Evolutionary conservation across 2,329 filamentous ascomycete genomes (phyloP), one percentile per base, ranked within the genome.

Genomic region (Ustilaginoidea virens): DNA sequence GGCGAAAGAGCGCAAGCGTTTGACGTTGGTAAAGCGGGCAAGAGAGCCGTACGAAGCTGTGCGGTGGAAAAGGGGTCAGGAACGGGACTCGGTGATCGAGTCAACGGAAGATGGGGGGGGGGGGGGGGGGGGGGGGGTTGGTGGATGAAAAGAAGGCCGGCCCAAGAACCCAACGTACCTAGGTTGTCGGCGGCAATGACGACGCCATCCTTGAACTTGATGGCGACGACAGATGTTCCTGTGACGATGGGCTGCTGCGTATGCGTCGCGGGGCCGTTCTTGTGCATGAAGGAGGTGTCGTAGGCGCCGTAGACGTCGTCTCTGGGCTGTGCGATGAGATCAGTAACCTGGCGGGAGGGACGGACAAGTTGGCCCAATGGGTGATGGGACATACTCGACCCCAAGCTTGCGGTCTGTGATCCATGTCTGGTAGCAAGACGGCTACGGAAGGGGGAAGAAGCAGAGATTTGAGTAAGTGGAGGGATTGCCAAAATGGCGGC

Each of bases 131-230:
- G n/a, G n/a, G n/a, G n/a, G n/a, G n/a, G n/a, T n/a, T n/a, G n/a
- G n/a, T n/a, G n/a, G n/a, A n/a, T n/a, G n/a, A n/a, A n/a, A n/a
- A n/a, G n/a, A n/a, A n/a, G n/a, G n/a, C n/a, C n/a, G n/a, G n/a
- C n/a, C n/a, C n/a, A n/a, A n/a, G n/a, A n/a, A n/a, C n/a, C n/a
- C n/a, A n/a, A 8, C 18, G 17, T 64, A 92, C 85, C 85, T 39
- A 98, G 63, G 63, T 96, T 98, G 58, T 98, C 90, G 46, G 90
- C 83, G 29, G 87, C 90, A 53, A 98, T 87, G 47, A 92, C 86
- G 39, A 98, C 85, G 49, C 90, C 90, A 43, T 86, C 82, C 49
- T 85, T 87, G 69, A 85, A 98, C 66, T 96, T 96, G 53, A 94
- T 69, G 39, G 78, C 90, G 33, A 98, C 60, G 38, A 98, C 90